Percentiles rank a stretch among this genome's conserved stretches.
Evolutionary conservation across 2,329 filamentous ascomycete genomes (phyloP).

Genomic region (Sporothrix euskadiensis): DNA sequence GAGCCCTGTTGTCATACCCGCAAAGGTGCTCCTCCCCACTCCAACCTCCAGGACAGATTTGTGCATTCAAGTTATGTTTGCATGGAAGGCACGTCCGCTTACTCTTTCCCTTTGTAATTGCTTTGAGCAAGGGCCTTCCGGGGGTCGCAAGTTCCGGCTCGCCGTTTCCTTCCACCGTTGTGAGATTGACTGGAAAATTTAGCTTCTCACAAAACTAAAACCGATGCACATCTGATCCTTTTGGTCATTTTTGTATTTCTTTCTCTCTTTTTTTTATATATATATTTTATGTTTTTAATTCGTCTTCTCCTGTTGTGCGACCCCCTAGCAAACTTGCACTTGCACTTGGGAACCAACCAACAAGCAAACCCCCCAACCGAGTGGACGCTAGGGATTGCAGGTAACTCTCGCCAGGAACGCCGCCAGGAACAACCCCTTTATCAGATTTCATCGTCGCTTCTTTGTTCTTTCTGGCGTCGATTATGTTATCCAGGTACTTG

Average conservation of each 20-base stretch:
- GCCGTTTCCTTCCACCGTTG: not conserved
- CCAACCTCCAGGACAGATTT: not conserved
- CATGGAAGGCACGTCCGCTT: not conserved
- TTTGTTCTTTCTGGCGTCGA: not conserved
- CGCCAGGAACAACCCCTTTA: not conserved
- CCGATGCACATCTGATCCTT: not conserved
- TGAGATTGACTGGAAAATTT: not conserved
- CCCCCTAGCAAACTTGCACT: not conserved
- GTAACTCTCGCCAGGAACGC: not conserved
- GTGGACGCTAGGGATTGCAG: constrained; percentile 4
- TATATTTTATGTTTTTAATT: too few relatives aligned
- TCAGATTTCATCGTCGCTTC: not conserved
- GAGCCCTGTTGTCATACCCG: not conserved
- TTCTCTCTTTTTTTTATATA: not conserved
- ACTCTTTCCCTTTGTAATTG: not conserved
- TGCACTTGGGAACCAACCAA: not conserved
- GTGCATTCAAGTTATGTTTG: not conserved
- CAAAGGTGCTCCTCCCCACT: not conserved
- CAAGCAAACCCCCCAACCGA: not conserved
- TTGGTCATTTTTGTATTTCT: not conserved
- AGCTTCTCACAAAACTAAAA: not conserved
- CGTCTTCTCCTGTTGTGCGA: not conserved
- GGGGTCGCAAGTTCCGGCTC: not conserved
- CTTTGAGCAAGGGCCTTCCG: not conserved
- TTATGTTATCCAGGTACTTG: constrained; percentile 4